Conservation (phyloP, 2,329 filamentous ascomycete genomes). For the Parastagonospora nodorum region DNA sequence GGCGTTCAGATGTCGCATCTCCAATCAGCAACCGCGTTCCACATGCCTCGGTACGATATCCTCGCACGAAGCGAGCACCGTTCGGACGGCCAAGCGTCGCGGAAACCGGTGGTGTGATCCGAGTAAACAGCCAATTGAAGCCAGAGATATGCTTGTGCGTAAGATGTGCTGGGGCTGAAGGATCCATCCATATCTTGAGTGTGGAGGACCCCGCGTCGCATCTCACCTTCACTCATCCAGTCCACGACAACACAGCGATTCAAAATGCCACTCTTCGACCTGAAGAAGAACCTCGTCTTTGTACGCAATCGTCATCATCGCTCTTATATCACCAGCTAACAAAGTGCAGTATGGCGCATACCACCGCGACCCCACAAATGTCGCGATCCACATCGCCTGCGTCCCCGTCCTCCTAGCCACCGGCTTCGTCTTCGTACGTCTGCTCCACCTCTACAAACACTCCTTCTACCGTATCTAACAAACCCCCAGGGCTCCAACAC, state of each 20-base stretch:
- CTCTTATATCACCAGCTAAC: neutral
- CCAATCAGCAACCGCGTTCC: neutral
- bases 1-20: too few species aligned
- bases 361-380: slow-evolving; percentile 77
- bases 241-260: neutral
- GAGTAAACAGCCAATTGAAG: neutral
- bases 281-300: slow-evolving; percentile 43
- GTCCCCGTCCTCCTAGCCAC: slow-evolving; percentile 76
- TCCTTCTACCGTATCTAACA: neutral
- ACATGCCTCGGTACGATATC: slow-evolving; percentile 8
- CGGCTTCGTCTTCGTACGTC: slow-evolving; percentile 70
- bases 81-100: too few species aligned
- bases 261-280: slow-evolving; percentile 35
- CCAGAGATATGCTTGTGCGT: neutral
- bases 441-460: neutral
- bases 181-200: neutral
- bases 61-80: neutral
- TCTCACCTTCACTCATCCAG: neutral
- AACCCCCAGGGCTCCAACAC: slow-evolving; percentile 60
- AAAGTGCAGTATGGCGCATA: slow-evolving; percentile 75
- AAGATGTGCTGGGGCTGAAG: neutral
- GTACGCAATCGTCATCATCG: slow-evolving; percentile 10
- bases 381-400: slow-evolving; percentile 78
- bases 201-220: neutral
- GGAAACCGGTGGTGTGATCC: slow-evolving; percentile 2